These are phyloP conservation scores for Lentinula edodes DNA, from an alignment of 768 basidiomycete genomes.

Conservation along the genomic window DNA sequence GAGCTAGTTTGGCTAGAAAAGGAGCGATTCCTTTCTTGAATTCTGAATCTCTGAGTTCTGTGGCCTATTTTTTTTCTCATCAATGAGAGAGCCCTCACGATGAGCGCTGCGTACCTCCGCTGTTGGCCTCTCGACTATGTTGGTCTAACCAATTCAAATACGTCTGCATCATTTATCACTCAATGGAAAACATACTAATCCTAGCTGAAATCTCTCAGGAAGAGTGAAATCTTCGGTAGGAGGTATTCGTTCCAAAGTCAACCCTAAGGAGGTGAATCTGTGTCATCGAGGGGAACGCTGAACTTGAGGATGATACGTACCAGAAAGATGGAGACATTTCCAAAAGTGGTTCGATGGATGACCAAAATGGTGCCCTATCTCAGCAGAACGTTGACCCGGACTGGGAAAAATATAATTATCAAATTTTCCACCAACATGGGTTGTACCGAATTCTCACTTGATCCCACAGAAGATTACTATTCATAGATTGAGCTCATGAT, in stretches of 20 bases:
- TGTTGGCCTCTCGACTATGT: conserved; percentile 68
- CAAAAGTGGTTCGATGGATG: conserved; percentile 83
- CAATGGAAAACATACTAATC: conserved; percentile 47
- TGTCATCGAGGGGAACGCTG: background rate
- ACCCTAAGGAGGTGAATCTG: conserved; percentile 29
- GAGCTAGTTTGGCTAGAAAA: conserved; percentile 54
- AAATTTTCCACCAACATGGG: too few species aligned
- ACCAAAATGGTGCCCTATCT: conserved; percentile 67
- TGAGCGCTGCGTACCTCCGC: conserved; percentile 37
- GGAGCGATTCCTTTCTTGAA: conserved; percentile 47
- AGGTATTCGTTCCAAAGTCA: conserved; percentile 46
- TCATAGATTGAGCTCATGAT: background rate
- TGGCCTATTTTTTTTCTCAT: conserved; percentile 31
- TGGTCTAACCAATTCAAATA: conserved; percentile 47
- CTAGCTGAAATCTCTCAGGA: conserved; percentile 52
- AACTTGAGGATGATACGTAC: conserved; percentile 23
- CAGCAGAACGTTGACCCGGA: conserved; percentile 64
- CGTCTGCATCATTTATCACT: background rate
- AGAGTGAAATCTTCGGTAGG: conserved; percentile 59
- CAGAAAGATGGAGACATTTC: conserved; percentile 63
- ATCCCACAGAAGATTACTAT: conserved; percentile 83
- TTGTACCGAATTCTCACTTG: conserved; percentile 44
- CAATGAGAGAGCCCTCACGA: background rate
- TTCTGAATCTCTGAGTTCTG: conserved; percentile 49
- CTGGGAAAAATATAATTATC: conserved; percentile 24